Base-by-base conservation (phyloP, 1,139 yeast genomes). In the Suhomyces guaymorum region DNA sequence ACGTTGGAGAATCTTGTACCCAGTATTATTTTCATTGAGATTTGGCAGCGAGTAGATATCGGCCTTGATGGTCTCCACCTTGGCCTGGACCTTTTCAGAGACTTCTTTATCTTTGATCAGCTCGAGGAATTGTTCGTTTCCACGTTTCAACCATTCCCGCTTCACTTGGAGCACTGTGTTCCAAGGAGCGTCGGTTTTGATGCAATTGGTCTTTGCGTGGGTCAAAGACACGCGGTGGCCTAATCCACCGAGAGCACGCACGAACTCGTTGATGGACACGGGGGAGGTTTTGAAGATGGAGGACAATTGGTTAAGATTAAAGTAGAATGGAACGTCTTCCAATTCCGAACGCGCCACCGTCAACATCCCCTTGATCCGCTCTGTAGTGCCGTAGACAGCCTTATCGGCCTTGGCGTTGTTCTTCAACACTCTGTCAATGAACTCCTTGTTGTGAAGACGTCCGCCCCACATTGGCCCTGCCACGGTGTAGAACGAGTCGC, bases 391-490 rank as follows among this genome's bases (percentile, higher is more conserved):
- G 56, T 86, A 89, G 0, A 75, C 67, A 2, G 65, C 68, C 10
- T 69, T 67, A 37, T 75, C 80, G 39, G 68, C 62, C 14, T 64
- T 57, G 16, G 60, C 57, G 46, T 80, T 80, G 28, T 83, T 64
- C 14, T 72, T 67, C 36, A 87, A 66, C 30, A 90, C 72, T 46
- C 70, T 74, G 23, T 78, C 71, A 29, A 92, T 69, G 50, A 89
- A 92, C 13, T 72, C 76, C 22, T 59, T 57, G 53, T 82, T 74
- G 53, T 90, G 97, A 35, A 92, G 62, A 2, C 73, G 67, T 0
- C 94, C 96, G 8, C 78, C 87, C 84, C 95, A 92, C 96, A 92
- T 87, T 38, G 99, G 99, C 1, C 99, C 99, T 2, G 94, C 92
- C 26, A 92, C 58, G 54, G 85, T 95, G 54, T 77, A 77, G 4